phyloP scores from a whole-genome alignment of 1,139 yeast species.

The Pichia sp. region DNA sequence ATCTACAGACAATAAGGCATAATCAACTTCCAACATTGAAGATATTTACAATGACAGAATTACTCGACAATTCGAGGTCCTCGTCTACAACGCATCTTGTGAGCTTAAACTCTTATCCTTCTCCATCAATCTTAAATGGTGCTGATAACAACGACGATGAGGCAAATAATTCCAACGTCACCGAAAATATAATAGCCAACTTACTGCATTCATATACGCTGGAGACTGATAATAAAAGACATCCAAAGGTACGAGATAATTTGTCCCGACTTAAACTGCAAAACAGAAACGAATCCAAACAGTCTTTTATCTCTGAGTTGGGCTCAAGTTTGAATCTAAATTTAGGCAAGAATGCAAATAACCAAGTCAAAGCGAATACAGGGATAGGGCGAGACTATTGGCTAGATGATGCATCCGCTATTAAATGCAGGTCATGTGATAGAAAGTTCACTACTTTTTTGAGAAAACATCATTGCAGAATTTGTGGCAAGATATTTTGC shows the following conservation, averaged over 20 bases:
- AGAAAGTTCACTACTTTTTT: conserved; percentile 63
- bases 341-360: conserved; percentile 19
- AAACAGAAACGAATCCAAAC: neutral
- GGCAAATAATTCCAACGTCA: conserved; percentile 1
- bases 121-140: neutral
- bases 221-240: neutral
- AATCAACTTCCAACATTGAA: no score
- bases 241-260: conserved; percentile 1
- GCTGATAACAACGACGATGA: neutral
- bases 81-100: conserved; percentile 11
- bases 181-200: conserved; percentile 8
- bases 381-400: conserved; percentile 43
- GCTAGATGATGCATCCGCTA: conserved; percentile 58
- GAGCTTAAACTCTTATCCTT: conserved; percentile 9
- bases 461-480: conserved; percentile 90
- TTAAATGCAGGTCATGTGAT: conserved; percentile 54
- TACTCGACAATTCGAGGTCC: conserved; percentile 1
- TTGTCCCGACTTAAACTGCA: neutral
- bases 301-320: neutral
- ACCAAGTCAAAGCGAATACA: conserved; percentile 20
- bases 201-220: conserved; percentile 1
- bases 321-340: conserved; percentile 21
- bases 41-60: neutral
- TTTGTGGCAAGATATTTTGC: conserved; percentile 95
- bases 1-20: no score